Evolutionary conservation across 768 basidiomycete genomes (phyloP).

Genomic region (Collybia nuda): DNA sequence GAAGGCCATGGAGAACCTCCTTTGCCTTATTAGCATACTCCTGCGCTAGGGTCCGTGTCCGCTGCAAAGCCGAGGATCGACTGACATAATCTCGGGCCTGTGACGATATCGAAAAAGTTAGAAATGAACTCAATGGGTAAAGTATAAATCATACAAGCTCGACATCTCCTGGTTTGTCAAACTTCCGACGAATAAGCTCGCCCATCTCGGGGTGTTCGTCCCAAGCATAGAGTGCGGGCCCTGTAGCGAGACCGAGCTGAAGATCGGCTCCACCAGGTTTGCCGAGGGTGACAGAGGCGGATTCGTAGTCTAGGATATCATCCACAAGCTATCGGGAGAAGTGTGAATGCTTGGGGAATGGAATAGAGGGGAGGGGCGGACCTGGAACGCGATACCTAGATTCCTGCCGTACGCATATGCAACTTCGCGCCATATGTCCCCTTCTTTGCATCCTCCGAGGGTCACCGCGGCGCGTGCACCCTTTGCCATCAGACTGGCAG

Average conservation of each 20-base stretch:
- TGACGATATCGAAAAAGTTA: not conserved
- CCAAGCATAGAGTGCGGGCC: slow-evolving; percentile 93
- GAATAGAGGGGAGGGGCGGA: slow-evolving; percentile 28
- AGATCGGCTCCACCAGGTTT: slow-evolving; percentile 91
- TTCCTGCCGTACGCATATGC: slow-evolving; percentile 98
- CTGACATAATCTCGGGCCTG: slow-evolving; percentile 78
- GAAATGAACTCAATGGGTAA: not conserved
- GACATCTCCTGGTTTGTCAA: slow-evolving; percentile 81
- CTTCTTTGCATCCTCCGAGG: slow-evolving; percentile 80
- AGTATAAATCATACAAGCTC: slow-evolving; percentile 54
- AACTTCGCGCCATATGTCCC: slow-evolving; percentile 87
- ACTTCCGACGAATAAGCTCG: slow-evolving; percentile 80
- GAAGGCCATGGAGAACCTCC: slow-evolving; percentile 67
- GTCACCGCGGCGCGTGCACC: slow-evolving; percentile 84
- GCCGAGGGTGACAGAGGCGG: slow-evolving; percentile 71
- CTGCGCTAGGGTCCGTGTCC: slow-evolving; percentile 78
- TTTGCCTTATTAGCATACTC: slow-evolving; percentile 80
- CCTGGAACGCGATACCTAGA: slow-evolving; percentile 94
- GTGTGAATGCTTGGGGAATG: not conserved
- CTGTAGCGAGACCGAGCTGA: slow-evolving; percentile 84
- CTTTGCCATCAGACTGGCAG: slow-evolving; percentile 92
- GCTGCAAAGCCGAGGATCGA: slow-evolving; percentile 75
- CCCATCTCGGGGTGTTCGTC: slow-evolving; percentile 91
- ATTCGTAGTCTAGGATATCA: slow-evolving; percentile 92
- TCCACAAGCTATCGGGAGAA: slow-evolving; percentile 74